Evolutionary conservation across 192 early-diverging fungal species (phyloP).

Genomic region (Borealophlyctis nickersoniae): DNA sequence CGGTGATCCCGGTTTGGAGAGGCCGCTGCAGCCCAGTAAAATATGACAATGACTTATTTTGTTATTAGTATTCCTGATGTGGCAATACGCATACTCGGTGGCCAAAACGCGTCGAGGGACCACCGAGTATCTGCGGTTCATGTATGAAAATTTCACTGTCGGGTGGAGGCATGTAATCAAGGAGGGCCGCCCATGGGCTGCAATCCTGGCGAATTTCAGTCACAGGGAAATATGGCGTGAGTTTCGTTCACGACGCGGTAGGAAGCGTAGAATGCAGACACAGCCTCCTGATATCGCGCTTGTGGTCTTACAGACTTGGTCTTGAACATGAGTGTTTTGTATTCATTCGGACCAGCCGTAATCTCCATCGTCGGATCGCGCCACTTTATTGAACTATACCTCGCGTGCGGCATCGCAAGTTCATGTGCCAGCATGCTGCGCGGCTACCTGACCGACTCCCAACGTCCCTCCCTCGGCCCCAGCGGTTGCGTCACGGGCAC

Average conservation of each 20-base stretch:
- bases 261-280: not conserved
- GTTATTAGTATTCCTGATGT: conserved; percentile 32
- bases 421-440: conserved; percentile 25
- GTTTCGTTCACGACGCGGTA: not conserved
- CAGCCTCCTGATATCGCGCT: not conserved
- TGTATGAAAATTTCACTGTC: conserved; percentile 34
- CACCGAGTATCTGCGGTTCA: conserved; percentile 9
- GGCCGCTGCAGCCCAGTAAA: not conserved
- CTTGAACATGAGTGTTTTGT: conserved; percentile 43
- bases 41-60: not conserved
- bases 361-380: conserved; percentile 28
- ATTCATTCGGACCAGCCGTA: conserved; percentile 32
- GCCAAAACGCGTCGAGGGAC: conserved; percentile 16
- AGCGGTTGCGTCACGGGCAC: conserved; percentile 29
- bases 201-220: conserved; percentile 32
- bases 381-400: conserved; percentile 35
- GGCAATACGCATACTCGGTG: conserved; percentile 27
- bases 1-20: not conserved
- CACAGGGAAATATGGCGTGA: conserved; percentile 34
- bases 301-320: conserved; percentile 1
- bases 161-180: conserved; percentile 16
- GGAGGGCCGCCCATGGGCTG: conserved; percentile 35
- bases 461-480: conserved; percentile 27
- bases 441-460: conserved; percentile 4
- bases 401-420: conserved; percentile 27